phyloP scores from a whole-genome alignment of 1,139 yeast genomes.

The Taphrina pruni region DNA sequence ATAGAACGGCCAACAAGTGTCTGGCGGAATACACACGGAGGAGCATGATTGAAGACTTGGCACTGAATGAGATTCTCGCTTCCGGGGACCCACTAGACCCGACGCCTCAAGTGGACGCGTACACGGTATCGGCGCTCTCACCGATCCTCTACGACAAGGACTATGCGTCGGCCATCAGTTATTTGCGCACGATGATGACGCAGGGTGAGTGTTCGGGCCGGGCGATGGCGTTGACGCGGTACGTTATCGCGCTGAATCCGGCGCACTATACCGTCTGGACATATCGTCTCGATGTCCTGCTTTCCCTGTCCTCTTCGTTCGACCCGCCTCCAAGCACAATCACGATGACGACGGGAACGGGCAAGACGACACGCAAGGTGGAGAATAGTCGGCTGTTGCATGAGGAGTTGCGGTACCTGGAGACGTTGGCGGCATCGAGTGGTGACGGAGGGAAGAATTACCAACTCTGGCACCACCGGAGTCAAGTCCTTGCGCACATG shows the following conservation, averaged over 20 bases:
- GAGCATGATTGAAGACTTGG: conserved; percentile 18
- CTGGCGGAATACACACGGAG: neutral
- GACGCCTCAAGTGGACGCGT: conserved; percentile 52
- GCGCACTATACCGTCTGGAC: conserved; percentile 93
- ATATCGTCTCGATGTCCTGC: conserved; percentile 68
- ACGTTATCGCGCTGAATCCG: conserved; percentile 71
- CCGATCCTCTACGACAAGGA: conserved; percentile 78
- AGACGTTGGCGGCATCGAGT: conserved; percentile 58
- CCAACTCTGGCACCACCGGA: conserved; percentile 95
- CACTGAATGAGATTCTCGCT: conserved; percentile 48
- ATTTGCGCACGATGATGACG: conserved; percentile 66
- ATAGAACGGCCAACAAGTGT: no score
- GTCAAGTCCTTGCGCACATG: conserved; percentile 48
- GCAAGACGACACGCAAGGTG: neutral
- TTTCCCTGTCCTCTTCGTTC: neutral
- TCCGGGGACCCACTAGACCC: conserved; percentile 51
- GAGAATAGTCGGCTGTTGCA: conserved; percentile 47
- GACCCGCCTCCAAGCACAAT: no score
- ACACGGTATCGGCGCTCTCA: conserved; percentile 62
- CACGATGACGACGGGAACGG: no score
- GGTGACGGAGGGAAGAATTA: conserved; percentile 80
- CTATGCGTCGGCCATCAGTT: conserved; percentile 66
- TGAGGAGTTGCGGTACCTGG: conserved; percentile 77
- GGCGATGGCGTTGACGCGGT: conserved; percentile 68
- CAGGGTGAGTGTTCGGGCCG: conserved; percentile 69